These are phyloP conservation scores for Zygnema circumcarinatum DNA, from an alignment of 139 green algal species.

Conservation along the genomic window DNA sequence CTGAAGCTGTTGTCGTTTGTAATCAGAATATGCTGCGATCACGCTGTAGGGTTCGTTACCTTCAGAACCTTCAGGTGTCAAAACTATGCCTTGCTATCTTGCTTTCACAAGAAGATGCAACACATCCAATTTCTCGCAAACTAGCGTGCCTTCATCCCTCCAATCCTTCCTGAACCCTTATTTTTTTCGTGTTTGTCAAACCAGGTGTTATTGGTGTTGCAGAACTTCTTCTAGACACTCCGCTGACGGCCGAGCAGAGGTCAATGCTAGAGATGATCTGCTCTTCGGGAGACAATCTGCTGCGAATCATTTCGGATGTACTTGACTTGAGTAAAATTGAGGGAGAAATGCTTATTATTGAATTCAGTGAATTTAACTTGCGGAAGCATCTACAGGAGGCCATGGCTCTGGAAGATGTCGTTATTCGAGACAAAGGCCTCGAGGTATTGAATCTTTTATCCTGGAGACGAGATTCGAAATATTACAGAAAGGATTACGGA, in stretches of 20 bases:
- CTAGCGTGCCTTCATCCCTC: too few relatives aligned
- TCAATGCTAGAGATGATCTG: conserved; percentile 36
- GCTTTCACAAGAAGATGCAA: too few relatives aligned
- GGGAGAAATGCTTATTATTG: conserved; percentile 34
- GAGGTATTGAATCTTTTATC: too few relatives aligned
- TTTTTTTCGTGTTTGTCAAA: neutral
- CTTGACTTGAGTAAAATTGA: conserved; percentile 53
- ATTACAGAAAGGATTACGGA: too few relatives aligned
- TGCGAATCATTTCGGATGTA: conserved; percentile 36
- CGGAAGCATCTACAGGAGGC: conserved; percentile 12
- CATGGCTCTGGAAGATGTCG: conserved; percentile 20
- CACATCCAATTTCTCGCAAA: too few relatives aligned
- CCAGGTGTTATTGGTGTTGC: conserved; percentile 68
- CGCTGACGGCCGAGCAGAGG: conserved; percentile 68
- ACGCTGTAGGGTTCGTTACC: too few relatives aligned
- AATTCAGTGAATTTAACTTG: conserved; percentile 20
- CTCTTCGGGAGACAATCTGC: conserved; percentile 32
- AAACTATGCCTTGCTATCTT: too few relatives aligned
- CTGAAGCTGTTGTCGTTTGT: too few relatives aligned
- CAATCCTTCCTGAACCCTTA: too few relatives aligned
- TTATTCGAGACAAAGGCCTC: conserved; percentile 32
- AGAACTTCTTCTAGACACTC: conserved; percentile 66
- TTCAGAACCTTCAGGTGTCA: too few relatives aligned
- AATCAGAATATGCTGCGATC: too few relatives aligned
- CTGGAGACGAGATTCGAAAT: too few relatives aligned